phyloP scores from a whole-genome alignment of 768 basidiomycete species.

The Tricholoma bakamatsutake region DNA sequence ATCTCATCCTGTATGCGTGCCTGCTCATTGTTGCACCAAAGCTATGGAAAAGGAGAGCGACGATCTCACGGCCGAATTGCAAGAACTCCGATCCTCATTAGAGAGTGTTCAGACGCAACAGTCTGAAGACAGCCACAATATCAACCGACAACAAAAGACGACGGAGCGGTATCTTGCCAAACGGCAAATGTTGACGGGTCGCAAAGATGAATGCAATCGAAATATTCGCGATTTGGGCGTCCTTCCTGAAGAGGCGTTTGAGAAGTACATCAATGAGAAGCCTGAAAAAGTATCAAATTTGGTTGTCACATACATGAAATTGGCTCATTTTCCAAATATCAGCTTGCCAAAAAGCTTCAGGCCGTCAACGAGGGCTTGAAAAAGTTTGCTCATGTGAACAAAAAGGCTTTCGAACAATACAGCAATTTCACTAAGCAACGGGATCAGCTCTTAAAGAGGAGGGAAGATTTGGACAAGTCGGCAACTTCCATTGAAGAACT shows the following conservation, averaged over 20 bases:
- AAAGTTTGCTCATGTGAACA: slow-evolving; percentile 98
- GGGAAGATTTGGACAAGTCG: slow-evolving; percentile 88
- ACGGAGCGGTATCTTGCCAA: slow-evolving; percentile 94
- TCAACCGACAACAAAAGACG: slow-evolving; percentile 91
- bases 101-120: slow-evolving; percentile 82
- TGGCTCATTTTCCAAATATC: slow-evolving; percentile 4
- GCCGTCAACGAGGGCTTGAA: slow-evolving; percentile 88
- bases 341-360: slow-evolving; percentile 95
- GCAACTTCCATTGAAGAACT: slow-evolving; percentile 88
- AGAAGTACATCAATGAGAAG: slow-evolving; percentile 86
- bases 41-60: slow-evolving; percentile 74
- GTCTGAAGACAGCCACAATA: slow-evolving; percentile 77
- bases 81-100: slow-evolving; percentile 56
- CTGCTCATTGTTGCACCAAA: slow-evolving; percentile 19
- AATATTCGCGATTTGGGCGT: slow-evolving; percentile 96
- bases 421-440: slow-evolving; percentile 97
- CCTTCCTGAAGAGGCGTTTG: slow-evolving; percentile 93
- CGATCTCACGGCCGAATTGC: slow-evolving; percentile 51
- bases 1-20: not conserved
- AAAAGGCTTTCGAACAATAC: slow-evolving; percentile 99
- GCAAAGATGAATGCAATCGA: slow-evolving; percentile 92
- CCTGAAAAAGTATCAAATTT: slow-evolving; percentile 67
- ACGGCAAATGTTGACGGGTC: slow-evolving; percentile 72
- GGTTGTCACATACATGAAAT: not conserved
- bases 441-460: slow-evolving; percentile 79